Percentiles rank a stretch among this genome's conserved stretches.
phyloP scores from a whole-genome alignment of 2,329 filamentous ascomycete species.

The Fusarium sp. region DNA sequence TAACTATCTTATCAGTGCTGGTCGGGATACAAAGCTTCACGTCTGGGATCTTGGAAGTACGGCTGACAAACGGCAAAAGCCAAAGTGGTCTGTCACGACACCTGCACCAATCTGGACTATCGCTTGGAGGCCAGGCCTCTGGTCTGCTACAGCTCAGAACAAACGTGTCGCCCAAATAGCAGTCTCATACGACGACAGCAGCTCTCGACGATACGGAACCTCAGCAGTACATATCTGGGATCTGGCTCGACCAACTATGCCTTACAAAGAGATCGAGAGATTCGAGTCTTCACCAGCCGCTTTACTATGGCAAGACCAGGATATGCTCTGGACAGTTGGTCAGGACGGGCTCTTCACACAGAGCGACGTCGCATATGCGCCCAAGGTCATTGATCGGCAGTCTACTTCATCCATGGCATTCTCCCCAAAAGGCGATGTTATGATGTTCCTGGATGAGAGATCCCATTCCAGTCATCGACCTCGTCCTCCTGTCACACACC shows the following conservation, averaged over 20 bases:
- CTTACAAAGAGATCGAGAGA: slow-evolving; percentile 73
- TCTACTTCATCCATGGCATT: slow-evolving; percentile 72
- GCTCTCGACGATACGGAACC: slow-evolving; percentile 66
- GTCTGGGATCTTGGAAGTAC: slow-evolving; percentile 73
- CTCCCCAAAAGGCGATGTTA: slow-evolving; percentile 68
- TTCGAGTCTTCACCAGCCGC: slow-evolving; percentile 69
- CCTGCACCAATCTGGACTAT: slow-evolving; percentile 70
- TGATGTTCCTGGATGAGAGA: slow-evolving; percentile 73
- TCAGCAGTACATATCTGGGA: slow-evolving; percentile 75
- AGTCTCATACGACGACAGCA: slow-evolving; percentile 70
- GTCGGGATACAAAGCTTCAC: slow-evolving; percentile 70
- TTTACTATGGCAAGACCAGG: slow-evolving; percentile 73
- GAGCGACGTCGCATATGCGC: slow-evolving; percentile 73
- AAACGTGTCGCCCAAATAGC: slow-evolving; percentile 71
- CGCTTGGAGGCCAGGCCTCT: slow-evolving; percentile 73
- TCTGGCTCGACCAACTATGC: slow-evolving; percentile 73
- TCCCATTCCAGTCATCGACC: slow-evolving; percentile 56
- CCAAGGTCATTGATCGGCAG: slow-evolving; percentile 71
- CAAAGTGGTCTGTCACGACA: slow-evolving; percentile 71
- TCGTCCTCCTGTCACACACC: slow-evolving; percentile 55
- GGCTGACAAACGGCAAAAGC: slow-evolving; percentile 73
- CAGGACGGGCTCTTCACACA: slow-evolving; percentile 72
- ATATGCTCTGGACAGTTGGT: slow-evolving; percentile 75
- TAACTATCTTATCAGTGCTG: slow-evolving; percentile 72
- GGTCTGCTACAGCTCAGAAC: slow-evolving; percentile 73